These are phyloP conservation scores for Saccharomyces uvarum DNA, from an alignment of 1,139 yeast genomes.

Conservation along the genomic window DNA sequence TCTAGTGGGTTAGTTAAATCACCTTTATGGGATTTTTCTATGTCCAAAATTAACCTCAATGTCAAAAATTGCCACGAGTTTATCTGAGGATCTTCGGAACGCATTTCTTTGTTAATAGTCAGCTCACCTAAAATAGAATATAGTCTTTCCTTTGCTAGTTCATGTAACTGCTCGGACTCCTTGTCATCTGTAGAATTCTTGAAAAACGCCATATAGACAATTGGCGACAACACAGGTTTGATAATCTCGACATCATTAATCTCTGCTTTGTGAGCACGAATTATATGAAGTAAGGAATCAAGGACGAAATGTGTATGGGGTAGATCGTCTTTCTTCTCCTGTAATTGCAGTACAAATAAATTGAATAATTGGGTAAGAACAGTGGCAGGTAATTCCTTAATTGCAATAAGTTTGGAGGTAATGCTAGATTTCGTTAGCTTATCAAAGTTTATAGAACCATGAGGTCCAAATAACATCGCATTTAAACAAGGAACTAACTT, in stretches of 20 bases:
- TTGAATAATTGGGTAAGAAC: slow-evolving; percentile 29
- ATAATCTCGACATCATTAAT: slow-evolving; percentile 32
- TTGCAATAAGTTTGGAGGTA: slow-evolving; percentile 42
- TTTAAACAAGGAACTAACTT: slow-evolving; percentile 44
- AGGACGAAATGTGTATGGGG: slow-evolving; percentile 49
- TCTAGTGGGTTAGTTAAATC: slow-evolving; percentile 44
- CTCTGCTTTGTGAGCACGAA: slow-evolving; percentile 42
- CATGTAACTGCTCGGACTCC: slow-evolving; percentile 17
- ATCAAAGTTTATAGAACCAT: slow-evolving; percentile 70
- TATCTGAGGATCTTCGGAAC: slow-evolving; percentile 18
- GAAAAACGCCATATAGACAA: slow-evolving; percentile 55
- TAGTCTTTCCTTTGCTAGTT: slow-evolving; percentile 50
- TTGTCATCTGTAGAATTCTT: slow-evolving; percentile 12
- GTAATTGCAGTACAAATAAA: slow-evolving; percentile 10
- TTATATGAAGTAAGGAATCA: slow-evolving; percentile 55
- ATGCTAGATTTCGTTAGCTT: slow-evolving; percentile 68
- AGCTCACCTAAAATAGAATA: slow-evolving; percentile 59
- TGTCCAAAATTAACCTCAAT: slow-evolving; percentile 32
- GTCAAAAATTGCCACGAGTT: slow-evolving; percentile 56
- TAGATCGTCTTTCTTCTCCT: slow-evolving; percentile 19
- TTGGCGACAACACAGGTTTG: slow-evolving; percentile 43
- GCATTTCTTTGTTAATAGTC: slow-evolving; percentile 30
- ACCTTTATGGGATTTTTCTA: slow-evolving; percentile 26
- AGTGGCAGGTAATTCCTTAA: slow-evolving; percentile 18
- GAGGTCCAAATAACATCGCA: slow-evolving; percentile 42